Base-by-base conservation (phyloP, 345 rosid genomes). In the Salix brachista region DNA sequence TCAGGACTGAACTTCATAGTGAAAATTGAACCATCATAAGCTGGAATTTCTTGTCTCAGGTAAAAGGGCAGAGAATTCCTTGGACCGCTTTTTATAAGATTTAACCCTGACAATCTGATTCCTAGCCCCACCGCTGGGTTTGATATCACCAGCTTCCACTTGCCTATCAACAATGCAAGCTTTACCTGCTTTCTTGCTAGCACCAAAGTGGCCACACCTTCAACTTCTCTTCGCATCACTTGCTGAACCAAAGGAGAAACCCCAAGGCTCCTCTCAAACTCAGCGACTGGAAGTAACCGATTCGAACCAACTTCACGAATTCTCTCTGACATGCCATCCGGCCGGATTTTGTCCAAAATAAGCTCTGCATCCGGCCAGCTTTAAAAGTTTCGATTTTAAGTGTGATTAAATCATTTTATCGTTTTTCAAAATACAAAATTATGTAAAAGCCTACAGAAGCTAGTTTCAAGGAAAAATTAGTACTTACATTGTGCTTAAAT, bases 71-170 rank as follows among this genome's bases (percentile, higher is more conserved):
- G 81, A 78, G 34, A 82, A 44, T 71, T 78, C 80, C 80, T 77
- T 77, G 19, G 32, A 62, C 56, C 71, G 71, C 65, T 71, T 77
- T 62, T 71, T 37, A 8, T 36, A 65, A 34, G 91, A 82, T 68
- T 80, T 88, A 67, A 86, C 89, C 21, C 81, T 86, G 65, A 90
- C 85, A 25, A 74, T 52, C 70, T 78, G 87, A 34, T 39, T 25
- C 9, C 36, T 3, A 46, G 60, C 37, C 21, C 17, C 25, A 26
- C 23, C 32, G 41, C 39, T 19, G 32, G 6, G 36, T 3, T 52
- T 52, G 65, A 8, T 66, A 1, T 58, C 28, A 6, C 60, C n/a
- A 41, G 67, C 44, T 26, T 69, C 73, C 14, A 25, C 62, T 60
- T 76, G 58, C 58, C 73, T 54, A 69, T 76, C 73, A 58, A 76